Percentiles rank a stretch among this genome's conserved stretches.
Conservation (phyloP, 1,139 yeast genomes). For the Diutina catenulata region DNA sequence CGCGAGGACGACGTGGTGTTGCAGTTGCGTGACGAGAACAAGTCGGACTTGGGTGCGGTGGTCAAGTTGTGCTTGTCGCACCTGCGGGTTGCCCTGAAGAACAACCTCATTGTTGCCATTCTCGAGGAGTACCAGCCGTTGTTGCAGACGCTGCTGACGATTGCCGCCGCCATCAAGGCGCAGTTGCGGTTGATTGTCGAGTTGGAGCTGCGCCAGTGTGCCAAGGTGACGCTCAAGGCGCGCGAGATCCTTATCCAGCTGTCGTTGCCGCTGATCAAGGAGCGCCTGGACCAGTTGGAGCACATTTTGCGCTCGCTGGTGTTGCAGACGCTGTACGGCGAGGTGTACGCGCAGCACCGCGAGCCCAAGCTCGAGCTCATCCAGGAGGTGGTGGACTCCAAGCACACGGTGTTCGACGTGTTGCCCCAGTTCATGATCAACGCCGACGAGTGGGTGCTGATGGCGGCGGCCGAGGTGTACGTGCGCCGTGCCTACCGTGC, state of each 20-base stretch:
- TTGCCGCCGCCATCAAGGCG: conserved; percentile 59
- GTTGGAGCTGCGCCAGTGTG: conserved; percentile 78
- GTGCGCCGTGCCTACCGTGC: conserved; percentile 96
- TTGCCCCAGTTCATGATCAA: conserved; percentile 82
- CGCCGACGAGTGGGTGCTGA: conserved; percentile 75
- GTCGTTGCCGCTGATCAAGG: conserved; percentile 89
- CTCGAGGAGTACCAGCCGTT: conserved; percentile 71
- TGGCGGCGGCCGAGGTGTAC: conserved; percentile 95
- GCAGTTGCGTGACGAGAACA: conserved; percentile 77
- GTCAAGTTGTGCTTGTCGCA: conserved; percentile 72
- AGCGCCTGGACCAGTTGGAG: conserved; percentile 93
- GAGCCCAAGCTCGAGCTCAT: conserved; percentile 73
- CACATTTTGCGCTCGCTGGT: conserved; percentile 90
- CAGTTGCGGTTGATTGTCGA: conserved; percentile 72
- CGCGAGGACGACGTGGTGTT: conserved; percentile 84
- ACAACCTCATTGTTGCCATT: conserved; percentile 77
- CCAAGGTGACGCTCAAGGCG: conserved; percentile 92
- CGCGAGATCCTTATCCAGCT: conserved; percentile 94
- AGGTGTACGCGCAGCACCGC: conserved; percentile 61
- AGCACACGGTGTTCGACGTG: conserved; percentile 92
- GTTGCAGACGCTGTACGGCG: conserved; percentile 82
- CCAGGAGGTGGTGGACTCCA: conserved; percentile 89
- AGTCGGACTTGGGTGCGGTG: conserved; percentile 64
- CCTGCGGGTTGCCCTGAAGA: conserved; percentile 87
- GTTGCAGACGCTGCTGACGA: conserved; percentile 52